Base-by-base conservation (phyloP, 192 early-diverging fungal species). In the Mortierella hygrophila region DNA sequence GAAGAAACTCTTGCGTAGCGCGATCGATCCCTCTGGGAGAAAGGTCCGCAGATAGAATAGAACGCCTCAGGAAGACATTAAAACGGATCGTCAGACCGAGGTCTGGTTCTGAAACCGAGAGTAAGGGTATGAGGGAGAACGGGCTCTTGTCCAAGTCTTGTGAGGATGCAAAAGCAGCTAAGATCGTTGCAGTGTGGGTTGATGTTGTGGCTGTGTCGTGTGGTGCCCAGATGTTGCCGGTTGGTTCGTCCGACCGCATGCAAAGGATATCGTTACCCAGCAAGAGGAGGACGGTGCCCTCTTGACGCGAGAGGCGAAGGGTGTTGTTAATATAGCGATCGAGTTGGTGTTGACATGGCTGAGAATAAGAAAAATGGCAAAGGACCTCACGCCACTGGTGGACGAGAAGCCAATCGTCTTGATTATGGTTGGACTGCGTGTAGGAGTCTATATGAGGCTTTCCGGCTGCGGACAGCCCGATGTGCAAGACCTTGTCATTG, bases 211-310 rank as follows among this genome's bases (percentile, higher is more conserved):
- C 38, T 52, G 49, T 52, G 15, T 52, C 49, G 18, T 52, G 49
- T 20, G 49, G 49, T 52, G 75, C 60, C 81, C 81, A 82, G 21
- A 76, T 6, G 2, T 41, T n/a, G 46, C 74, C 74, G 32, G 16
- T 46, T 13, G 29, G 55, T 37, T 74, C 71, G 55, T 82, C 81
- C 20, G 47, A 71, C 9, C 81, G 72, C 60, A 82, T 63, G 13
- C 57, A 54, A 0, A 82, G 41, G n/a, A 82, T 82, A 38, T 68
- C 35, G 15, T 52, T 46, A 0, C n/a, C 60, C 9, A 82, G 70
- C 71, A 82, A 69, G 9, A 37, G 71, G 60, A 74, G 41, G 55
- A 77, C 42, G 13, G 47, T 49, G 6, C 81, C 81, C 13, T 82
- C 75, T 18, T 77, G 60, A 35, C 20, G 32, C 13, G 32, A 38